Evolutionary conservation across 441 rosid species (phyloP).

Genomic region (Brassica balearica): DNA sequence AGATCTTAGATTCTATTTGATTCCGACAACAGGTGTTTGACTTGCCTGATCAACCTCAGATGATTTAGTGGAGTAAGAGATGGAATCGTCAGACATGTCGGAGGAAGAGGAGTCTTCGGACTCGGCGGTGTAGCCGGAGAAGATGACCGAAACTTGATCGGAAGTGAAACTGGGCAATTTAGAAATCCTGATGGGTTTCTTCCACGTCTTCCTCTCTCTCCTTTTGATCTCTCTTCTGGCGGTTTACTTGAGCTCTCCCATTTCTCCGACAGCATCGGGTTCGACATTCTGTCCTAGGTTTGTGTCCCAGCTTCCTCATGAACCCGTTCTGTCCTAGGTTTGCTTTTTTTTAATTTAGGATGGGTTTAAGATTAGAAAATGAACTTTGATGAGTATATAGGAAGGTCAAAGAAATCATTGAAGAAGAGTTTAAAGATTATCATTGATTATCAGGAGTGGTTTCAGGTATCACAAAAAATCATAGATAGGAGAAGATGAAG

Average conservation of each 20-base stretch:
- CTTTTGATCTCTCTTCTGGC: conserved; percentile 43
- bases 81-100: conserved; percentile 52
- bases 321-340: too few relatives aligned
- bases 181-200: conserved; percentile 57
- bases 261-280: conserved; percentile 45
- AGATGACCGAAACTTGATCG: conserved; percentile 43
- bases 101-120: conserved; percentile 50
- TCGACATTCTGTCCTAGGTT: conserved; percentile 42
- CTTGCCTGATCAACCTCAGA: conserved; percentile 62
- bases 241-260: conserved; percentile 43
- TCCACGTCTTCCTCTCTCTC: conserved; percentile 52
- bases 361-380: too few relatives aligned
- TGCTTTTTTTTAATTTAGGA: too few relatives aligned
- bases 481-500: too few relatives aligned
- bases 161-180: conserved; percentile 47
- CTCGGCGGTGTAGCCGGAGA: conserved; percentile 52
- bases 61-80: conserved; percentile 43
- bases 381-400: too few relatives aligned
- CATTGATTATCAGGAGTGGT: too few relatives aligned
- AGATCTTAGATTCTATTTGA: conserved; percentile 37
- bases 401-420: too few relatives aligned
- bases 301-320: too few relatives aligned
- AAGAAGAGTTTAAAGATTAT: too few relatives aligned
- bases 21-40: conserved; percentile 25
- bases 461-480: too few relatives aligned